These are phyloP conservation scores for Didymella exigua DNA, from an alignment of 2,329 filamentous ascomycete genomes.

Conservation along the genomic window DNA sequence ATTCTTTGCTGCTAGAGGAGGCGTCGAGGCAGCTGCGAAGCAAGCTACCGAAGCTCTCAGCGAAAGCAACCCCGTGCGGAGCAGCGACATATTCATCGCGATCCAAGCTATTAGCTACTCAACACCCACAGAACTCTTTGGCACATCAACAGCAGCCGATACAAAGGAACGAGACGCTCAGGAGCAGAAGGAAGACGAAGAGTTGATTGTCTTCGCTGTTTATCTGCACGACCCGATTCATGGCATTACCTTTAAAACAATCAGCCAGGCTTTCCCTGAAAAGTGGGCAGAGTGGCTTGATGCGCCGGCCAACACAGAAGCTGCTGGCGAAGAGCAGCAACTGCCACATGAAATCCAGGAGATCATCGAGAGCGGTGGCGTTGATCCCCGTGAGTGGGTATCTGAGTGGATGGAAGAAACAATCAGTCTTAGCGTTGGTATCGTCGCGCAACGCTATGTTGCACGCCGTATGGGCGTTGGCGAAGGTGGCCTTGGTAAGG, in stretches of 20 bases:
- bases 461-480: conserved; percentile 95
- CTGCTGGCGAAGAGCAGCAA: conserved; percentile 55
- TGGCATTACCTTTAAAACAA: conserved; percentile 80
- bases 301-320: conserved; percentile 49
- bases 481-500: conserved; percentile 70
- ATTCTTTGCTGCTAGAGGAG: conserved; percentile 79
- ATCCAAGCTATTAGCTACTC: conserved; percentile 82
- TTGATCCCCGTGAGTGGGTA: conserved; percentile 96
- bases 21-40: conserved; percentile 78
- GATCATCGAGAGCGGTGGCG: conserved; percentile 74
- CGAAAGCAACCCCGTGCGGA: conserved; percentile 87
- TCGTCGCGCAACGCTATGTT: conserved; percentile 94
- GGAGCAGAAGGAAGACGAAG: conserved; percentile 63
- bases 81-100: conserved; percentile 93
- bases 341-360: conserved; percentile 85
- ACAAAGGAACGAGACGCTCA: conserved; percentile 60
- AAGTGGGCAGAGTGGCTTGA: conserved; percentile 94
- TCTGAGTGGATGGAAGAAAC: conserved; percentile 96
- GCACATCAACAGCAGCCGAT: conserved; percentile 60
- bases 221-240: conserved; percentile 89
- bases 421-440: conserved; percentile 75
- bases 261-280: conserved; percentile 82
- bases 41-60: conserved; percentile 78
- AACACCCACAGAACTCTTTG: conserved; percentile 70
- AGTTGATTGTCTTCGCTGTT: conserved; percentile 74